Base-by-base conservation (phyloP, 1,284 basidiomycete genomes). In the Vanrija sp. region DNA sequence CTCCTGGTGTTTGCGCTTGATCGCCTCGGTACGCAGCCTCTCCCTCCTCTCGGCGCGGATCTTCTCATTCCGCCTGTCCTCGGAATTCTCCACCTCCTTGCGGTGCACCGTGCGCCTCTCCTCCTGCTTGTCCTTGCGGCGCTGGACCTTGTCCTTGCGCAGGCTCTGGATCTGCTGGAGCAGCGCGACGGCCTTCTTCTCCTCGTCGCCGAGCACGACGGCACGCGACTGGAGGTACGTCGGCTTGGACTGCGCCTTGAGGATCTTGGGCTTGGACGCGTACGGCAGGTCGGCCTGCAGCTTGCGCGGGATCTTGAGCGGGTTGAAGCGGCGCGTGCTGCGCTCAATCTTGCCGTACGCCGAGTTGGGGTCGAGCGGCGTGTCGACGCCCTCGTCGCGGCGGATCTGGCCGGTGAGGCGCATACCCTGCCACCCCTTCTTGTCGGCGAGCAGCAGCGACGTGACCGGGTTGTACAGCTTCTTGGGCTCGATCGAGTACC, bases 391-490 rank as follows among this genome's bases (percentile, higher is more conserved):
- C 66, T 93, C 82, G 18, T 92, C 90, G 20, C 85, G 82, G 15
- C 96, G 83, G 20, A 99, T 85, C 71, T 93, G 85, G 31, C 96
- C 95, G 0, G 94, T 98, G 36, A 98, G 81, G 35, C 96, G 85
- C 95, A 98, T 99, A 1, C 94, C 95, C 39, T 82, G 75, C 91
- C 93, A 96, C 36, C 77, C 73, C 16, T 78, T 75, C 75, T 94
- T 92, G 72, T 91, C 82, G 22, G 85, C 83, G 7, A 92, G 79
- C 0, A 98, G 80, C 9, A 98, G 80, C 1, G 90, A 95, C 0
- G 90, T 95, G 56, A 98, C 92, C 1, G 96, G 90, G 70, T 96
- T 98, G 80, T 98, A 99, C 75, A 91, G 93, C 75, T 90, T 89
- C 58, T 94, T 84, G 5, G 95, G 96, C 69, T 93, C 85, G 52